Percentiles rank a stretch among this genome's conserved stretches.
Evolutionary conservation across 371 early-diverging fungal genomes (phyloP).

Genomic region (Mortierella sp.): DNA sequence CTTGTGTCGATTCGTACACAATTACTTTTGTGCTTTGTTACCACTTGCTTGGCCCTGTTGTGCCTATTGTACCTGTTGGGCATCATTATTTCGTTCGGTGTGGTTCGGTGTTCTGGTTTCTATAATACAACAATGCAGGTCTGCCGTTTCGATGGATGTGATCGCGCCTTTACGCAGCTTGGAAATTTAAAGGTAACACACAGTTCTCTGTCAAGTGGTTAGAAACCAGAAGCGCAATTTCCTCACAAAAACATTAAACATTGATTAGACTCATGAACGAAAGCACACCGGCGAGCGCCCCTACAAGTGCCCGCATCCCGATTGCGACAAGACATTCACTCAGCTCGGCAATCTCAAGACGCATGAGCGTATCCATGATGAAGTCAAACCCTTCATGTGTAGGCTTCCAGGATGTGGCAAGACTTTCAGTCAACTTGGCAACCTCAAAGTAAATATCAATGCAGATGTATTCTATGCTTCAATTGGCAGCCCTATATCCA

Average conservation of each 20-base stretch:
- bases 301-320: constrained; percentile 68
- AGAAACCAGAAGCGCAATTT: no score
- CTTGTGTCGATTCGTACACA: constrained; percentile 33
- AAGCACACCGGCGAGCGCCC: constrained; percentile 79
- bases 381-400: constrained; percentile 79
- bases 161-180: constrained; percentile 67
- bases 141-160: constrained; percentile 59
- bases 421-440: constrained; percentile 76
- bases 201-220: constrained; percentile 6
- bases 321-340: constrained; percentile 79
- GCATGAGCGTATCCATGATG: constrained; percentile 79
- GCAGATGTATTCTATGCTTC: constrained; percentile 2
- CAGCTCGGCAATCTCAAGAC: constrained; percentile 88
- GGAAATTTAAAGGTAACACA: constrained; percentile 69
- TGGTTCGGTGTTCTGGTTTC: constrained; percentile 10
- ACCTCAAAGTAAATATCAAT: constrained; percentile 62
- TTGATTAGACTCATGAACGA: constrained; percentile 71
- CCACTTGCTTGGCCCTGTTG: constrained; percentile 42
- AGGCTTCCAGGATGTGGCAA: constrained; percentile 68
- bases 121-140: constrained; percentile 33
- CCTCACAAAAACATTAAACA: no score
- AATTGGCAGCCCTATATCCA: not conserved
- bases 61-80: constrained; percentile 1
- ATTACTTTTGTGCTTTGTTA: constrained; percentile 44
- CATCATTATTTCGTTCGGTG: constrained; percentile 18